These are phyloP conservation scores for Yamadazyma aaseri DNA, from an alignment of 1,139 yeast genomes.

Conservation along the genomic window DNA sequence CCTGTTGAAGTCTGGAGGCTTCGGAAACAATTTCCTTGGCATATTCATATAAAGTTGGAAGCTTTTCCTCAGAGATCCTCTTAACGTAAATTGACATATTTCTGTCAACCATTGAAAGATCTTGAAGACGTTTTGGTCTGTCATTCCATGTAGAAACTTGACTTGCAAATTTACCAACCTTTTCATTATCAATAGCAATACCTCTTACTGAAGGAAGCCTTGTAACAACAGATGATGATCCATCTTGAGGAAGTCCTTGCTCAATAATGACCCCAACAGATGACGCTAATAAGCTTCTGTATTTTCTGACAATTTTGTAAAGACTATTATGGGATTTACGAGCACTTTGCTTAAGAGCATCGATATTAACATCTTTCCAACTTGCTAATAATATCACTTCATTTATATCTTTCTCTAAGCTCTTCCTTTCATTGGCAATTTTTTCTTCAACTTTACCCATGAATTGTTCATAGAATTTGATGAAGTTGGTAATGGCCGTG, in stretches of 20 bases:
- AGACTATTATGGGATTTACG: slow-evolving; percentile 80
- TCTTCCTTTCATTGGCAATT: slow-evolving; percentile 46
- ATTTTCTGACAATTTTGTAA: slow-evolving; percentile 81
- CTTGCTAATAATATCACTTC: slow-evolving; percentile 89
- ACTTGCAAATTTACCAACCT: slow-evolving; percentile 17
- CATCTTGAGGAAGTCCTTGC: slow-evolving; percentile 45
- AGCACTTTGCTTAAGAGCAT: slow-evolving; percentile 91
- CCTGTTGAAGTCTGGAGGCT: slow-evolving; percentile 63
- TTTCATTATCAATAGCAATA: slow-evolving; percentile 13
- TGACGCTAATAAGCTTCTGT: slow-evolving; percentile 59
- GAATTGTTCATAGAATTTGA: slow-evolving; percentile 69
- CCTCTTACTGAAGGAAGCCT: slow-evolving; percentile 16
- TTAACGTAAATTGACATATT: slow-evolving; percentile 54
- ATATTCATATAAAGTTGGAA: slow-evolving; percentile 47
- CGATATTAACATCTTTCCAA: slow-evolving; percentile 96
- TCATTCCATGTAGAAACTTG: slow-evolving; percentile 46
- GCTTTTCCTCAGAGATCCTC: slow-evolving; percentile 30
- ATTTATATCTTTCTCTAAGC: slow-evolving; percentile 72
- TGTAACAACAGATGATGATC: slow-evolving; percentile 9
- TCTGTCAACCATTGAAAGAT: slow-evolving; percentile 47
- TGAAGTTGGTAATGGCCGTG: slow-evolving; percentile 58
- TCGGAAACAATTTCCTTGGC: slow-evolving; percentile 56
- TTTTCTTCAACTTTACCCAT: slow-evolving; percentile 43
- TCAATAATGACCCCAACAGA: slow-evolving; percentile 60
- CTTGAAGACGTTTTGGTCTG: slow-evolving; percentile 56